phyloP scores from a whole-genome alignment of 2,329 filamentous ascomycete genomes.

The Sporothrix inflata region DNA sequence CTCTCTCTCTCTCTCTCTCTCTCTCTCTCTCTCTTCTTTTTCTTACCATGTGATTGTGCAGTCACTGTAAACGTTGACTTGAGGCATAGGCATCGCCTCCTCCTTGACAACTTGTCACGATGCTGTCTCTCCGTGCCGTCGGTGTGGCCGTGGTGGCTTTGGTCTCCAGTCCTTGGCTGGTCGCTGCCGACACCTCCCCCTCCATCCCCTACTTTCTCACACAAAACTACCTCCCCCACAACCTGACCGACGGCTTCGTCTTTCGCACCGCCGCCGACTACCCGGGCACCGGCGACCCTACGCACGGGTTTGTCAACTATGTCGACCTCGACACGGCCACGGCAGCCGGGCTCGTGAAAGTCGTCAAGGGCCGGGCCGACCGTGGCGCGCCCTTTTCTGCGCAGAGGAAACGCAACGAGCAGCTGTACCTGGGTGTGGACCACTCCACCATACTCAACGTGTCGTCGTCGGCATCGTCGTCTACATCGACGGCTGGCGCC shows the following conservation, averaged over 20 bases:
- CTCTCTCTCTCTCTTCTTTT: background rate
- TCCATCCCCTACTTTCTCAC: background rate
- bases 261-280: constrained; percentile 9
- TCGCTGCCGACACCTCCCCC: background rate
- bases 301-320: constrained; percentile 41
- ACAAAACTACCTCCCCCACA: constrained; percentile 18
- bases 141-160: background rate
- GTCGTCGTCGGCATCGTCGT: background rate
- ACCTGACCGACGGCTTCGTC: constrained; percentile 12
- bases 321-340: constrained; percentile 40
- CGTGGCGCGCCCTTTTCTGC: background rate
- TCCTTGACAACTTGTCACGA: background rate
- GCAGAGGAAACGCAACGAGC: background rate
- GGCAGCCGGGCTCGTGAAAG: background rate
- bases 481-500: background rate
- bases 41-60: constrained; percentile 11
- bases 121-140: background rate
- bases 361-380: background rate
- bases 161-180: background rate
- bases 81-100: background rate
- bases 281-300: constrained; percentile 31
- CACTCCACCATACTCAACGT: background rate
- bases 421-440: background rate
- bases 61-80: background rate
- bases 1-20: background rate